These are phyloP conservation scores for Boletellus ananas DNA, from an alignment of 768 basidiomycete species.

Conservation along the genomic window DNA sequence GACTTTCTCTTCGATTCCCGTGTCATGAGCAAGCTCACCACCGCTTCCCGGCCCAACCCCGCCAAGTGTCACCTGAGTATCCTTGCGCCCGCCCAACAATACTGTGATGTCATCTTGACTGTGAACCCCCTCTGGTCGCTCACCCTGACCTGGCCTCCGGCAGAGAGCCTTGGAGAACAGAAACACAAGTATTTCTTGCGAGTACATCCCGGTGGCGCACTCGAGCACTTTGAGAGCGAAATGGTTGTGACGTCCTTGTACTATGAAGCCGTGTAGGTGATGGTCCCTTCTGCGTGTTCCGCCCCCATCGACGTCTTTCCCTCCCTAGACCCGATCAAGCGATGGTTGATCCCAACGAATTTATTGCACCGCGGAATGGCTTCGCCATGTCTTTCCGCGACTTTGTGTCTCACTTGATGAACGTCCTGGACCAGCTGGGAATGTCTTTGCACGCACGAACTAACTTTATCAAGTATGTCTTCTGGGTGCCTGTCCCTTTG, in stretches of 20 bases:
- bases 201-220: slow-evolving; percentile 78
- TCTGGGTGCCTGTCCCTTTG: neutral
- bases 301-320: neutral
- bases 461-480: slow-evolving; percentile 70
- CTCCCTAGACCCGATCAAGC: slow-evolving; percentile 65
- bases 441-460: slow-evolving; percentile 81
- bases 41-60: slow-evolving; percentile 66
- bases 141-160: slow-evolving; percentile 73
- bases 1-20: slow-evolving; percentile 75
- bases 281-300: neutral
- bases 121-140: slow-evolving; percentile 75
- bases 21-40: slow-evolving; percentile 71
- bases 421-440: slow-evolving; percentile 80
- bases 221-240: slow-evolving; percentile 84
- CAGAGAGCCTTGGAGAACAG: slow-evolving; percentile 60
- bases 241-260: slow-evolving; percentile 77
- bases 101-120: slow-evolving; percentile 72
- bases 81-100: slow-evolving; percentile 67
- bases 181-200: slow-evolving; percentile 82
- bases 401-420: slow-evolving; percentile 76
- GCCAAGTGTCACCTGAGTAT: slow-evolving; percentile 78
- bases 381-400: slow-evolving; percentile 81
- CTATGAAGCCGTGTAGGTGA: slow-evolving; percentile 77
- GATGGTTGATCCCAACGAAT: slow-evolving; percentile 75
- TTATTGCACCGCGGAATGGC: slow-evolving; percentile 77